Conservation (phyloP, 306 rosid genomes). For the Vicia villosa region DNA sequence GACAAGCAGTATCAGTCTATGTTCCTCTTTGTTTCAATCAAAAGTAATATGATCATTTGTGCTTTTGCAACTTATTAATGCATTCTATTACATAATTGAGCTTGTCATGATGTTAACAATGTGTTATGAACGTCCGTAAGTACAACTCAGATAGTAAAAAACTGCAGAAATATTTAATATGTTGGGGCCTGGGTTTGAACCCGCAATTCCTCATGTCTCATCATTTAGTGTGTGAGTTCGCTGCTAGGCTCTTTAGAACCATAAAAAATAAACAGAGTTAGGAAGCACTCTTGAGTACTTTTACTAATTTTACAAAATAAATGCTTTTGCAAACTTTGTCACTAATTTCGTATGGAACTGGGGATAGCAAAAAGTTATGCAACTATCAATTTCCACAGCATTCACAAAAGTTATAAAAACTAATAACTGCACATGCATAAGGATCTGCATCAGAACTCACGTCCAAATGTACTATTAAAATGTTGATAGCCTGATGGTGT, state of each 20-base stretch:
- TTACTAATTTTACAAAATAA: not conserved
- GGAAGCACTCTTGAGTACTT: conserved; percentile 25
- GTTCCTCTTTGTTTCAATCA: conserved; percentile 82
- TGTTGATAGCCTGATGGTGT: conserved; percentile 18
- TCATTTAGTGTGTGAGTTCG: too few relatives aligned
- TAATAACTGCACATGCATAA: conserved; percentile 2
- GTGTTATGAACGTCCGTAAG: not conserved
- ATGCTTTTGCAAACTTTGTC: conserved; percentile 8
- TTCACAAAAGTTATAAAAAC: conserved; percentile 9
- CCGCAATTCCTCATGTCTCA: too few relatives aligned
- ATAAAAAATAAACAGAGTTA: too few relatives aligned
- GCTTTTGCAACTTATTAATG: conserved; percentile 16
- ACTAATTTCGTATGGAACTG: conserved; percentile 11
- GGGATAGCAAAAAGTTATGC: conserved; percentile 23
- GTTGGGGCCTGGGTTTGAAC: too few relatives aligned
- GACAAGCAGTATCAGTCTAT: conserved; percentile 71
- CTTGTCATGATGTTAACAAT: conserved; percentile 14
- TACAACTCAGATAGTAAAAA: too few relatives aligned
- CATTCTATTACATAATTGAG: conserved; percentile 6
- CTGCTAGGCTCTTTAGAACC: too few relatives aligned
- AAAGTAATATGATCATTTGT: conserved; percentile 53
- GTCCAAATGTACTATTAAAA: conserved; percentile 3
- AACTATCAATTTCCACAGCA: conserved; percentile 4
- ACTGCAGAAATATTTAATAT: too few relatives aligned
- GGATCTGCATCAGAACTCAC: conserved; percentile 25